phyloP scores from a whole-genome alignment of 306 rosid species.

The Casuarina cunninghamiana region DNA sequence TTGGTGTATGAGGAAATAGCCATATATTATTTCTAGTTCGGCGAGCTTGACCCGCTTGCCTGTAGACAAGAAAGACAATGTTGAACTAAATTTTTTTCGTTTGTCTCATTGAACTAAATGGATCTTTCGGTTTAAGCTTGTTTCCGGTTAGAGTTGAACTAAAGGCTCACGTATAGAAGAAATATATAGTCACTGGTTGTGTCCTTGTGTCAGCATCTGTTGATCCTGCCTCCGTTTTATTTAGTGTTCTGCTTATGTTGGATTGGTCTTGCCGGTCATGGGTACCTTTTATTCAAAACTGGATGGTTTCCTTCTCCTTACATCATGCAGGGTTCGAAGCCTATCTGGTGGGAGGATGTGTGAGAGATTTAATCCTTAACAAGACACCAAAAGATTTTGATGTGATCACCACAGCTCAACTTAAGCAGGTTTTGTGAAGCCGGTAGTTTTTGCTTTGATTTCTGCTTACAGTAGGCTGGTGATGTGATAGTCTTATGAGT shows the following conservation, averaged over 20 bases:
- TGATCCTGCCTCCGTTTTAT: not conserved
- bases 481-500: constrained; percentile 5
- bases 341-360: constrained; percentile 96
- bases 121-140: not conserved
- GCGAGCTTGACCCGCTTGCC: not conserved
- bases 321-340: constrained; percentile 70
- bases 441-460: constrained; percentile 9
- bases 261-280: constrained; percentile 8
- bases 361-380: constrained; percentile 77
- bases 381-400: constrained; percentile 89
- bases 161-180: too few species aligned
- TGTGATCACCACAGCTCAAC: constrained; percentile 82
- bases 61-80: not conserved
- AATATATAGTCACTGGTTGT: not conserved
- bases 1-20: not conserved
- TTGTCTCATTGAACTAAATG: not conserved
- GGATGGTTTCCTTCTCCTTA: constrained; percentile 18
- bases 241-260: constrained; percentile 6
- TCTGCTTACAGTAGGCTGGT: constrained; percentile 7
- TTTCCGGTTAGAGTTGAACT: too few species aligned
- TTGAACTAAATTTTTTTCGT: not conserved
- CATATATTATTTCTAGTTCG: not conserved
- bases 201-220: not conserved
- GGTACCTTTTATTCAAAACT: constrained; percentile 11
- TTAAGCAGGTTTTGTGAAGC: constrained; percentile 51